A percentile compares a stretch with the other conserved stretches of the same genome.
Evolutionary conservation across 2,329 filamentous ascomycete genomes (phyloP).

Genomic region (Calycina marina): DNA sequence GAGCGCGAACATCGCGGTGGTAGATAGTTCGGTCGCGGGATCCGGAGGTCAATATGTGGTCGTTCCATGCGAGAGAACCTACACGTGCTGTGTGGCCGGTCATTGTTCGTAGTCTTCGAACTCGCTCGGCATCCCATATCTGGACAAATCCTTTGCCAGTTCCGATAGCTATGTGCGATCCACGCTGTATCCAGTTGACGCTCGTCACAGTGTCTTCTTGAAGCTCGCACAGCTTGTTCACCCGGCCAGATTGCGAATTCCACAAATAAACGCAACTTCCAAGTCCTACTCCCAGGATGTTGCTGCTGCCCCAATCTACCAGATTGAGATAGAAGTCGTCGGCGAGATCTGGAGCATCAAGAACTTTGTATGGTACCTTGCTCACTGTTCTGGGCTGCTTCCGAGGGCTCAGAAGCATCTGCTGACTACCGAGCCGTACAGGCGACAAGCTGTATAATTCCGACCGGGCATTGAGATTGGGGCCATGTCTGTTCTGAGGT

Average conservation of each 20-base stretch:
- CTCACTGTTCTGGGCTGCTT: slow-evolving; percentile 81
- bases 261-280: slow-evolving; percentile 96
- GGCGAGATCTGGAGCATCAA: slow-evolving; percentile 88
- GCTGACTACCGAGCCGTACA: slow-evolving; percentile 82
- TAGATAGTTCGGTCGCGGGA: slow-evolving; percentile 88
- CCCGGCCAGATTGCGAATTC: slow-evolving; percentile 82
- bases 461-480: slow-evolving; percentile 76
- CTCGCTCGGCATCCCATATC: slow-evolving; percentile 90
- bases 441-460: slow-evolving; percentile 94
- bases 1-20: slow-evolving; percentile 85
- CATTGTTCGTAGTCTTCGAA: slow-evolving; percentile 82
- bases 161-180: slow-evolving; percentile 88
- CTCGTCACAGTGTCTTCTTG: slow-evolving; percentile 91
- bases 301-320: slow-evolving; percentile 94
- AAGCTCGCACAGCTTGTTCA: slow-evolving; percentile 86
- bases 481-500: slow-evolving; percentile 72
- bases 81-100: slow-evolving; percentile 89
- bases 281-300: slow-evolving; percentile 83
- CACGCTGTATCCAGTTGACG: slow-evolving; percentile 96
- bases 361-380: slow-evolving; percentile 94
- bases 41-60: slow-evolving; percentile 90
- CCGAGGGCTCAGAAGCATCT: slow-evolving; percentile 79
- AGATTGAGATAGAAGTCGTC: slow-evolving; percentile 97
- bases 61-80: slow-evolving; percentile 92
- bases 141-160: slow-evolving; percentile 90